phyloP scores from a whole-genome alignment of 176 grass and related monocot genomes.

The Musa itinerans region DNA sequence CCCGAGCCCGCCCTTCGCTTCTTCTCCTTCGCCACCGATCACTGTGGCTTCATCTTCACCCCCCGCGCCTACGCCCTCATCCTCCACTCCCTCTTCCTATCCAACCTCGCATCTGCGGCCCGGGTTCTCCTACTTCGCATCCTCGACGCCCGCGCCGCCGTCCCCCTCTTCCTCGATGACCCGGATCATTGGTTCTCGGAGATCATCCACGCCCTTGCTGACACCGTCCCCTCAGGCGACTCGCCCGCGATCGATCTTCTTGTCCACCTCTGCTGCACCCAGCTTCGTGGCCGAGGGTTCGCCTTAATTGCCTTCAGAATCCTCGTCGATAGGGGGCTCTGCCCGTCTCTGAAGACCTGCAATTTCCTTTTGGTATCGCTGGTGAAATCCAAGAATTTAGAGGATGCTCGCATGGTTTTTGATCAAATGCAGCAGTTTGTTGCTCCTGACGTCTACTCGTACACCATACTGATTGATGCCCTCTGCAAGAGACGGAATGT shows the following conservation, averaged over 20 bases:
- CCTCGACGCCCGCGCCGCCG: slow-evolving; percentile 10
- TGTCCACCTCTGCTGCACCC: slow-evolving; percentile 38
- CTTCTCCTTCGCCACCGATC: slow-evolving; percentile 27
- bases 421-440: slow-evolving; percentile 44
- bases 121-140: slow-evolving; percentile 29
- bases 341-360: slow-evolving; percentile 47
- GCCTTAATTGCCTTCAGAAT: slow-evolving; percentile 40
- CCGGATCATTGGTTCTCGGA: slow-evolving; percentile 4
- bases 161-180: slow-evolving; percentile 7
- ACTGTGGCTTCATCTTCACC: slow-evolving; percentile 22
- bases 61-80: slow-evolving; percentile 35
- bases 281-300: slow-evolving; percentile 17
- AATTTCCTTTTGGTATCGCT: slow-evolving; percentile 40
- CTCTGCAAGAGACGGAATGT: slow-evolving; percentile 42
- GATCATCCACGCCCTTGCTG: slow-evolving; percentile 14
- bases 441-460: slow-evolving; percentile 42
- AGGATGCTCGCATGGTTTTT: slow-evolving; percentile 40
- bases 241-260: slow-evolving; percentile 39
- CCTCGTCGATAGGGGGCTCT: slow-evolving; percentile 33
- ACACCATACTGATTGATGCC: slow-evolving; percentile 45
- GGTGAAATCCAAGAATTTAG: slow-evolving; percentile 11
- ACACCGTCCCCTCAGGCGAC: slow-evolving; percentile 17
- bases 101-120: slow-evolving; percentile 28
- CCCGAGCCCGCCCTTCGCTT: slow-evolving; percentile 37
- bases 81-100: slow-evolving; percentile 38